These are phyloP conservation scores for Actinomortierella ambigua DNA, from an alignment of 371 early-diverging fungal species.

Conservation along the genomic window DNA sequence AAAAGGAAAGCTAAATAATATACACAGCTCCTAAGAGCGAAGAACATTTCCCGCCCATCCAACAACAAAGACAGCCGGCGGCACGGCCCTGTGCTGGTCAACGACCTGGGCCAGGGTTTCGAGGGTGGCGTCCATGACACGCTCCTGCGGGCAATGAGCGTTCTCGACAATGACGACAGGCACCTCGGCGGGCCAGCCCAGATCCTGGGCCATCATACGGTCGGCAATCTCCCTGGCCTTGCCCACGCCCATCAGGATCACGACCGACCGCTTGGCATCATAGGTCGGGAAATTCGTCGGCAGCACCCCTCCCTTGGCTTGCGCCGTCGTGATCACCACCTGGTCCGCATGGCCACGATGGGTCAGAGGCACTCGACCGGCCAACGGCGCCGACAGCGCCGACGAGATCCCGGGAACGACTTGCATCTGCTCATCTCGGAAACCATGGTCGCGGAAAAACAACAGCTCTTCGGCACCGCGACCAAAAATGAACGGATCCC, in stretches of 20 bases:
- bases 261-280: conserved; percentile 69
- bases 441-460: conserved; percentile 73
- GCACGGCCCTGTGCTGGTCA: conserved; percentile 57
- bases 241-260: conserved; percentile 85
- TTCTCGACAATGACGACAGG: conserved; percentile 77
- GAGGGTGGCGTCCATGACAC: conserved; percentile 63
- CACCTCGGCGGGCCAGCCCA: conserved; percentile 61
- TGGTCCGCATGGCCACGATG: conserved; percentile 82
- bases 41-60: conserved; percentile 52
- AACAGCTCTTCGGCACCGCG: conserved; percentile 89
- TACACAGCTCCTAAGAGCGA: conserved; percentile 5
- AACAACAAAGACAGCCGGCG: conserved; percentile 75
- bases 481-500: conserved; percentile 92
- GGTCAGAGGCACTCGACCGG: conserved; percentile 78
- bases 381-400: conserved; percentile 73
- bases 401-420: conserved; percentile 85
- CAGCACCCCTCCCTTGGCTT: conserved; percentile 71
- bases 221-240: conserved; percentile 64
- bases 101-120: conserved; percentile 54
- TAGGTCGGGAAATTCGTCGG: conserved; percentile 73
- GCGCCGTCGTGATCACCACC: conserved; percentile 81
- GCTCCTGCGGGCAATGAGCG: conserved; percentile 66
- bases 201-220: conserved; percentile 52
- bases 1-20: neutral
- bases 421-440: conserved; percentile 52